Evolutionary conservation across 441 rosid genomes (phyloP).

Genomic region (Flueggea neowawraea): DNA sequence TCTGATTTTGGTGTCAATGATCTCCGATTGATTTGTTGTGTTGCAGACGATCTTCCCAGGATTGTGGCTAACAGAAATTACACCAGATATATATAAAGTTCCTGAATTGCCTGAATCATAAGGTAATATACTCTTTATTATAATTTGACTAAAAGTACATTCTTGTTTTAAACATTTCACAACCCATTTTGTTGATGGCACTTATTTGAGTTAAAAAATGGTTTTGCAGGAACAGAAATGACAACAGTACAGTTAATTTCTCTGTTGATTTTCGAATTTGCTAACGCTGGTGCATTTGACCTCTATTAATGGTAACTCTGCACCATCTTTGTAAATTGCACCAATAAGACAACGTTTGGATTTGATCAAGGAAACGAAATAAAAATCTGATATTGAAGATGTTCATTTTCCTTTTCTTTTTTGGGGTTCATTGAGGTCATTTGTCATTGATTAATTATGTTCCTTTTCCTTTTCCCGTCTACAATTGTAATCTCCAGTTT

Average conservation of each 20-base stretch:
- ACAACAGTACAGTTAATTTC: conserved; percentile 8
- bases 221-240: conserved; percentile 13
- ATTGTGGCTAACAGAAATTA: conserved; percentile 52
- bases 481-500: background rate
- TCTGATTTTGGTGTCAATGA: conserved; percentile 1
- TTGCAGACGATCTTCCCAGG: conserved; percentile 61
- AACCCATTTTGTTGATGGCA: background rate
- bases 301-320: conserved; percentile 19
- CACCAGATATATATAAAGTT: conserved; percentile 50
- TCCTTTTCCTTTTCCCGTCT: background rate
- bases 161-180: background rate
- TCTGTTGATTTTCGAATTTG: conserved; percentile 8
- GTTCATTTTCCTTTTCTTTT: background rate
- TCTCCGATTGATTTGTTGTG: background rate
- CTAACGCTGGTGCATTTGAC: conserved; percentile 16
- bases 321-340: conserved; percentile 23
- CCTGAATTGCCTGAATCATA: conserved; percentile 42
- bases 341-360: background rate
- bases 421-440: background rate
- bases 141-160: background rate
- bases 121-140: conserved; percentile 19
- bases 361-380: conserved; percentile 13
- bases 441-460: conserved; percentile 1
- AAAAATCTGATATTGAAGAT: conserved; percentile 7
- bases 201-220: background rate